Evolutionary conservation across 2,329 filamentous ascomycete genomes (phyloP), one percentile per base, ranked within the genome.

Genomic region (Aureobasidium sp.): DNA sequence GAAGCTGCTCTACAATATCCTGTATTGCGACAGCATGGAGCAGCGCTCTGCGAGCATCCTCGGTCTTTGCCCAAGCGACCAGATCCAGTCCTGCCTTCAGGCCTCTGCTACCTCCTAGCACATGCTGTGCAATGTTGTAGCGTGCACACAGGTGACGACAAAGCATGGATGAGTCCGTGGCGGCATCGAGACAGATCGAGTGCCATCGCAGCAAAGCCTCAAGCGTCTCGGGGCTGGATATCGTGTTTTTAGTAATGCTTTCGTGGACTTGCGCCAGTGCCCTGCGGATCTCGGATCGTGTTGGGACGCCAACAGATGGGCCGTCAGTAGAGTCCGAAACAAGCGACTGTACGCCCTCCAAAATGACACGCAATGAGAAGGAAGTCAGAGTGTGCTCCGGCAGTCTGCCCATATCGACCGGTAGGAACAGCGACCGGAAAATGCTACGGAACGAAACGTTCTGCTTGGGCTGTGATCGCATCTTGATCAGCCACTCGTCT

Each of bases 21-120:
- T 79, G 77, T 20, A 79, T 79, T 0, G 76, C 75, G 41, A 77
- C 72, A 2, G 77, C 76, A 44, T 79, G 77, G 10, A 79, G 65
- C 5, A 79, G 66, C 3, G 76, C 74, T 36, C 73, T 70, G 4
- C 75, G 72, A 6, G 76, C 77, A 59, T 78, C 72, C 41, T 74
- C 70, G 0, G 72, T 75, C 7, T 67, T 69, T 1, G 68, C 71
- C 77, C 77, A 79, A 39, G 70, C 70, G 1, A 70, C 63, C 20
- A 78, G 64, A 63, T 79, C 76, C 8, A 77, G 70, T 1, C 69
- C 69, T 0, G 68, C 46, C 5, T 69, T 68, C 5, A 70, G 61
- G 3, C 65, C 64, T 27, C 69, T 68, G 20, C 65, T 67, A 12
- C 70, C 72, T 1, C 71, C 72, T n/a, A 71, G 76, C 9, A 78